Conservation (phyloP, 495 filamentous ascomycete species). For the Pseudomonodictys pantanalensis region DNA sequence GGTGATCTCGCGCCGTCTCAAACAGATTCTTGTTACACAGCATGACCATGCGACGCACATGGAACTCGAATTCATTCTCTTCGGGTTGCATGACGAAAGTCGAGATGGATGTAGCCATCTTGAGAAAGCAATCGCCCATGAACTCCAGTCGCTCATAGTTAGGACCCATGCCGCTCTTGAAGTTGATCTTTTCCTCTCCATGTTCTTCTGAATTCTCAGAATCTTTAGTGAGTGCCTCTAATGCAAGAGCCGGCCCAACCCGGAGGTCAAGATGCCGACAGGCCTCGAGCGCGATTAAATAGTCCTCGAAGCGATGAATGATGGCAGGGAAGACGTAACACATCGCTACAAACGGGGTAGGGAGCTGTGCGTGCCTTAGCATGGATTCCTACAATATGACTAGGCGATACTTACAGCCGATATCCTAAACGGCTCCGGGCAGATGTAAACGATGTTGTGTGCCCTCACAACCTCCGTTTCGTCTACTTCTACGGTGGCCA, state of each 20-base stretch:
- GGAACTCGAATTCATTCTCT: slow-evolving; percentile 80
- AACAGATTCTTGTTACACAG: slow-evolving; percentile 92
- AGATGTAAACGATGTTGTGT: slow-evolving; percentile 49
- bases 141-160: slow-evolving; percentile 97
- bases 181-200: slow-evolving; percentile 63
- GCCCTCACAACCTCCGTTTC: slow-evolving; percentile 45
- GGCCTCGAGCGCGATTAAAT: slow-evolving; percentile 74
- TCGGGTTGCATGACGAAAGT: slow-evolving; percentile 72
- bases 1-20: slow-evolving; percentile 64
- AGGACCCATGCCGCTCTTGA: slow-evolving; percentile 86
- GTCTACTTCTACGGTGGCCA: slow-evolving; percentile 58
- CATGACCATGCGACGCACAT: slow-evolving; percentile 85
- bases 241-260: slow-evolving; percentile 64
- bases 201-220: slow-evolving; percentile 87
- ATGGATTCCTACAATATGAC: not conserved
- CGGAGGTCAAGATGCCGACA: slow-evolving; percentile 57
- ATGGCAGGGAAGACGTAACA: slow-evolving; percentile 77
- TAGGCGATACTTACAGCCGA: slow-evolving; percentile 61
- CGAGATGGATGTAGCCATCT: slow-evolving; percentile 90
- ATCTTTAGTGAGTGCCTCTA: slow-evolving; percentile 94
- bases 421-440: slow-evolving; percentile 63
- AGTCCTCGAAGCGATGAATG: slow-evolving; percentile 77
- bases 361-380: slow-evolving; percentile 54
- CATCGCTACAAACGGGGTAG: slow-evolving; percentile 60
- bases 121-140: slow-evolving; percentile 89